Conservation (phyloP, 768 basidiomycete species). For the Trametes meyenii region DNA sequence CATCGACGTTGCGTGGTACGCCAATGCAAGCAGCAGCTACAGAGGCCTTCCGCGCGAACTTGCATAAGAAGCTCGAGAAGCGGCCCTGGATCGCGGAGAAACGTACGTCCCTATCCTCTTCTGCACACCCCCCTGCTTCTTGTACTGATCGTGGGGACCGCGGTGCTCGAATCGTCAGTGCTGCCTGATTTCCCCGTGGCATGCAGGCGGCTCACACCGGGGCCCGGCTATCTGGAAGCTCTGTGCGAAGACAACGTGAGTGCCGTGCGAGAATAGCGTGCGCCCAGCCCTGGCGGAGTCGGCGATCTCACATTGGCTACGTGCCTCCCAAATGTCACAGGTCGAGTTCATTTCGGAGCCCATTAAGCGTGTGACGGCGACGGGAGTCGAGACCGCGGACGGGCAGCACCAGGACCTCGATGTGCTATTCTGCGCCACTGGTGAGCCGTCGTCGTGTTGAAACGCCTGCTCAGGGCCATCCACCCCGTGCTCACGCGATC, state of each 20-base stretch:
- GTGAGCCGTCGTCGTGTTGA: constrained; percentile 30
- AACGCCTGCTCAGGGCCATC: constrained; percentile 61
- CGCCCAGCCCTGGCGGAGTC: too few relatives aligned
- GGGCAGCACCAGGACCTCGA: constrained; percentile 59
- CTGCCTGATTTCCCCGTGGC: constrained; percentile 60
- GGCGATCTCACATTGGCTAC: background rate
- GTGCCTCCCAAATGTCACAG: constrained; percentile 30
- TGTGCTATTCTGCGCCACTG: constrained; percentile 65
- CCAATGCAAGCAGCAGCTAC: constrained; percentile 41
- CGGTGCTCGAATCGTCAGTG: constrained; percentile 37
- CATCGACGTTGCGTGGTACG: constrained; percentile 44
- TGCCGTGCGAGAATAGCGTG: background rate
- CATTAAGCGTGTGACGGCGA: constrained; percentile 55
- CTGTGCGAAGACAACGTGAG: constrained; percentile 62
- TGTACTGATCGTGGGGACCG: background rate
- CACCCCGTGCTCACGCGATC: constrained; percentile 27
- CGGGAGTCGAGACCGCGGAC: constrained; percentile 59
- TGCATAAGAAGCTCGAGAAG: constrained; percentile 53
- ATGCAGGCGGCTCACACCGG: constrained; percentile 68
- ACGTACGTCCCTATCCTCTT: constrained; percentile 36
- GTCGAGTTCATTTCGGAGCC: constrained; percentile 54
- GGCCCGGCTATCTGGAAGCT: constrained; percentile 69
- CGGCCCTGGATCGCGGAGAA: constrained; percentile 65
- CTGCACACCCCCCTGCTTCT: background rate
- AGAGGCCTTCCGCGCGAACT: constrained; percentile 44